Percentiles rank a stretch among this genome's conserved stretches.
Evolutionary conservation across 352 stramenopile species (phyloP).

Genomic region (Phytophthora pinifolia): DNA sequence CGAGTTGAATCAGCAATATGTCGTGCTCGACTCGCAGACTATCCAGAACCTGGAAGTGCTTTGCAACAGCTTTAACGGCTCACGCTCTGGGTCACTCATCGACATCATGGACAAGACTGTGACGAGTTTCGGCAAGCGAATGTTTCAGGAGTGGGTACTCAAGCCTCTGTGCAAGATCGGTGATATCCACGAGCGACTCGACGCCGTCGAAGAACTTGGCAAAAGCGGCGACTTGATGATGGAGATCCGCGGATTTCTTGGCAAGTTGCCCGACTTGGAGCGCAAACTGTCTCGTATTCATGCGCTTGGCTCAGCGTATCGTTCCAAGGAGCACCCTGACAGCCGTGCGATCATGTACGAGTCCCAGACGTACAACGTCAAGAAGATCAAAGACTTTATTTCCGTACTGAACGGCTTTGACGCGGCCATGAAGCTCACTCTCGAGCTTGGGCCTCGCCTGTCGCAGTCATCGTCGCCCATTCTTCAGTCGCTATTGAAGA

Average conservation of each 20-base stretch:
- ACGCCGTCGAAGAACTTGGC: conserved; percentile 96
- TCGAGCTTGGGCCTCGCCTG: conserved; percentile 81
- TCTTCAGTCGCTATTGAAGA: conserved; percentile 58
- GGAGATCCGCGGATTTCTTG: conserved; percentile 84
- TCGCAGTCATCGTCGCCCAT: conserved; percentile 55
- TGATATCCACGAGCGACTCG: conserved; percentile 95
- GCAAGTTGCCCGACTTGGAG: conserved; percentile 95
- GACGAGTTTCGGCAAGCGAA: conserved; percentile 94
- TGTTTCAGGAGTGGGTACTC: conserved; percentile 97
- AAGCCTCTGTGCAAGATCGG: conserved; percentile 94
- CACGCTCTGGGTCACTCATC: conserved; percentile 91
- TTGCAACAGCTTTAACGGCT: conserved; percentile 90
- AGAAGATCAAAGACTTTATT: conserved; percentile 95
- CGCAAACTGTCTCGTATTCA: conserved; percentile 96
- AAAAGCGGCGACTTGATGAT: conserved; percentile 65
- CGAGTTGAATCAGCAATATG: conserved; percentile 80
- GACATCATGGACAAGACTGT: conserved; percentile 88
- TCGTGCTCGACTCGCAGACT: conserved; percentile 96
- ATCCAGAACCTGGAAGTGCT: conserved; percentile 97
- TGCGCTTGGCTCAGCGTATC: conserved; percentile 89
- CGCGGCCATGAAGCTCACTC: conserved; percentile 73
- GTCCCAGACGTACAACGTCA: conserved; percentile 94
- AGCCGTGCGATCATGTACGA: conserved; percentile 98
- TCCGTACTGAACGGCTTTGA: conserved; percentile 92
- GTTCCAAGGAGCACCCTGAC: conserved; percentile 92